These are phyloP conservation scores for Scutellaria barbata DNA, from an alignment of 257 asterid genomes.

Conservation along the genomic window DNA sequence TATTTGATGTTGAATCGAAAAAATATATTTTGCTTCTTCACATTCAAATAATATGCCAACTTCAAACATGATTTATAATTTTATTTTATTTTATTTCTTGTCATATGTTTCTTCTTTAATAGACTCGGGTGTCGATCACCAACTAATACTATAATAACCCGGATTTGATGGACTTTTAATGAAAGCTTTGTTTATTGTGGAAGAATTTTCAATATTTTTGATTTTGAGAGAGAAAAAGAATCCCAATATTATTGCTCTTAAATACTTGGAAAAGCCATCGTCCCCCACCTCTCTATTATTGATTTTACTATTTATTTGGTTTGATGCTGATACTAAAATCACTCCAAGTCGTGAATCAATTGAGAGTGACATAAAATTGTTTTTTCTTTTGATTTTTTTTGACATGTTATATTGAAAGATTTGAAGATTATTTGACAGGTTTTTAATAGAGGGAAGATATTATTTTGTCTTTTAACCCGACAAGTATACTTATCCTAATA, in stretches of 20 bases:
- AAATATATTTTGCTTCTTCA: no score
- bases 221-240: neutral
- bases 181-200: neutral
- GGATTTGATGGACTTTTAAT: conserved; percentile 6
- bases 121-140: neutral
- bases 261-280: neutral
- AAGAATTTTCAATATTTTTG: no score
- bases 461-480: no score
- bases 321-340: conserved; percentile 21
- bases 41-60: no score
- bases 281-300: conserved; percentile 1
- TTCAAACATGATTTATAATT: no score
- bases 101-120: no score
- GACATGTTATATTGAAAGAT: neutral
- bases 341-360: no score
- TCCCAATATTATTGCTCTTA: conserved; percentile 1
- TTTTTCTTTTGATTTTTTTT: neutral
- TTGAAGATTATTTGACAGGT: no score
- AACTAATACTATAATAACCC: no score
- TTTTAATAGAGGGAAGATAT: neutral
- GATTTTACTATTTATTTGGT: conserved; percentile 3
- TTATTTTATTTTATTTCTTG: no score
- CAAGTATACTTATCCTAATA: no score
- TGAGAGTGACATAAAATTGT: neutral
- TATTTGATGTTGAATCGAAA: no score